A percentile compares a stretch with the other conserved stretches of the same genome.
Evolutionary conservation across 75 land plant genomes (phyloP).

Genomic region (Sequoia sempervirens): DNA sequence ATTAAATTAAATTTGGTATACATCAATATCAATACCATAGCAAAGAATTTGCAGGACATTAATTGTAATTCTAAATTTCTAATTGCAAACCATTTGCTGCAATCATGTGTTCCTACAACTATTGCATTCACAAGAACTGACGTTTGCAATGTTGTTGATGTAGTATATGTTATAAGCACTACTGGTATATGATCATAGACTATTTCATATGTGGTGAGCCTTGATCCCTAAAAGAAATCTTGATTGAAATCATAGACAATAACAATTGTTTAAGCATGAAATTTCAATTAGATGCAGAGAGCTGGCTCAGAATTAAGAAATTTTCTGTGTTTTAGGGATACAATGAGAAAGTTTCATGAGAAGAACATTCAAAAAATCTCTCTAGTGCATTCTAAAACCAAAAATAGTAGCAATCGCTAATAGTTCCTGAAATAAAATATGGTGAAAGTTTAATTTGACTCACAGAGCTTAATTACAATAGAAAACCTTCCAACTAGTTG

Average conservation of each 20-base stretch:
- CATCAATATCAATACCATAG: background rate
- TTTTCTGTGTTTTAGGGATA: background rate
- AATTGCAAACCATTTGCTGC: slow-evolving; percentile 80
- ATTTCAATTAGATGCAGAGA: too few species aligned
- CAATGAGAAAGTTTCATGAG: background rate
- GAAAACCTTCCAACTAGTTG: too few species aligned
- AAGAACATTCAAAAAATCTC: background rate
- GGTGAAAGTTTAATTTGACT: background rate
- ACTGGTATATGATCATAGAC: too few species aligned
- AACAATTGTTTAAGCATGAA: too few species aligned
- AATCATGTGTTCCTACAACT: slow-evolving; percentile 90
- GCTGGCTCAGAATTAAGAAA: background rate
- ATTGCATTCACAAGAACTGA: slow-evolving; percentile 78
- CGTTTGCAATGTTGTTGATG: slow-evolving; percentile 82
- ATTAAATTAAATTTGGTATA: background rate
- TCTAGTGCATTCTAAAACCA: background rate
- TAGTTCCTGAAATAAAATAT: background rate
- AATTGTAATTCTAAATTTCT: background rate
- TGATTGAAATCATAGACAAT: background rate
- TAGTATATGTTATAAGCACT: slow-evolving; percentile 87
- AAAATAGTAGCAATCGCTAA: background rate
- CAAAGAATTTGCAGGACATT: background rate
- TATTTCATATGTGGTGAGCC: slow-evolving; percentile 91
- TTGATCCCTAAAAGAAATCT: slow-evolving; percentile 68
- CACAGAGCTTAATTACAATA: too few species aligned